Conservation (phyloP, 352 stramenopile genomes). For the Aphanomyces cochlioides region DNA sequence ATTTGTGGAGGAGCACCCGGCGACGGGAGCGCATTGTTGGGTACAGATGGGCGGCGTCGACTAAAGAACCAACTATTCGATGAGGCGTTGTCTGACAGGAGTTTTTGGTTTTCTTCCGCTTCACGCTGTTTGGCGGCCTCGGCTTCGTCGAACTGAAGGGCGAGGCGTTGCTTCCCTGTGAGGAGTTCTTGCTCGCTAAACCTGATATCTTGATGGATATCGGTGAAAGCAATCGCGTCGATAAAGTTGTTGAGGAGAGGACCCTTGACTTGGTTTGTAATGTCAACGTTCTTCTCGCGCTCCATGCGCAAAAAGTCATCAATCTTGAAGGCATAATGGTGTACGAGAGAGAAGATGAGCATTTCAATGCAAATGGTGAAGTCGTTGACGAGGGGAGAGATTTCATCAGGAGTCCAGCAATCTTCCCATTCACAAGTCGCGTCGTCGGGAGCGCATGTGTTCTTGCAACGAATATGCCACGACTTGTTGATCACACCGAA, state of each 20-base stretch:
- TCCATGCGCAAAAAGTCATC: constrained; percentile 39
- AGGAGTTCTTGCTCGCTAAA: constrained; percentile 24
- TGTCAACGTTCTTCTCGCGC: constrained; percentile 28
- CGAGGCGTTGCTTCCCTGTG: constrained; percentile 29
- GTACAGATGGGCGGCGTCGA: not conserved
- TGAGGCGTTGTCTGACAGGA: not conserved
- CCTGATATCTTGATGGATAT: constrained; percentile 31
- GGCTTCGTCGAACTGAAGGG: constrained; percentile 14
- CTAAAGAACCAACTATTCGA: not conserved
- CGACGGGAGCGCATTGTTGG: not conserved
- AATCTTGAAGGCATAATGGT: constrained; percentile 51
- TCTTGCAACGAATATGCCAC: constrained; percentile 23
- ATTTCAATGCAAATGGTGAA: constrained; percentile 63
- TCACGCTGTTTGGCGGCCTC: not conserved
- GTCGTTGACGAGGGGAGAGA: constrained; percentile 49
- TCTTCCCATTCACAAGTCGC: not conserved
- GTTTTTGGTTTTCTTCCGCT: not conserved
- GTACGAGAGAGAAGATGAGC: constrained; percentile 47
- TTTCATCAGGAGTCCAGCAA: constrained; percentile 31
- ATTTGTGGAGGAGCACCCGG: not conserved
- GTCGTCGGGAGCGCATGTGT: not conserved
- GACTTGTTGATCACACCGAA: constrained; percentile 35
- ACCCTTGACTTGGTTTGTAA: constrained; percentile 30
- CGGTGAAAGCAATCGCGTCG: constrained; percentile 27
- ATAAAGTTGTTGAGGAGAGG: constrained; percentile 28